Conservation (phyloP, 148 eudicot genomes). For the Amaranthus palmeri region DNA sequence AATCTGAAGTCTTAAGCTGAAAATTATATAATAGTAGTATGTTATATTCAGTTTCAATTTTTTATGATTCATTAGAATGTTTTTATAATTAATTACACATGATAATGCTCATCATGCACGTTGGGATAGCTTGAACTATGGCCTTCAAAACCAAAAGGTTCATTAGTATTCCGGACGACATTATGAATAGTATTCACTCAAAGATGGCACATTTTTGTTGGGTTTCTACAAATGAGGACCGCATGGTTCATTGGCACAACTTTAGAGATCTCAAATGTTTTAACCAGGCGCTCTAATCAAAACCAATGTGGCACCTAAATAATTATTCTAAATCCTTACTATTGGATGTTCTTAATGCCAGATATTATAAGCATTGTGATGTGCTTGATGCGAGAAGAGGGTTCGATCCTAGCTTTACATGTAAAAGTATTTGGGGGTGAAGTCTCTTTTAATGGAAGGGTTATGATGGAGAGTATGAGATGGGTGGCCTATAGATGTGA, state of each 20-base stretch:
- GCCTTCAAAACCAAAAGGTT: no score
- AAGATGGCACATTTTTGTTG: not conserved
- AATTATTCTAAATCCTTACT: no score
- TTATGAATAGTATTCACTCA: not conserved
- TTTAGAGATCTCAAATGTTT: not conserved
- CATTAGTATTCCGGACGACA: not conserved
- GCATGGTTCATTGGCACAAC: not conserved
- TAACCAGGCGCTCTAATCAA: not conserved
- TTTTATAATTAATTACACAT: no score
- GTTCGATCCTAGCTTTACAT: not conserved
- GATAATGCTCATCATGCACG: no score
- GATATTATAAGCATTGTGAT: not conserved
- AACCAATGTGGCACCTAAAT: not conserved
- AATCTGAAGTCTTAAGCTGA: no score
- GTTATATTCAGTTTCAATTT: no score
- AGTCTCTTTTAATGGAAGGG: not conserved
- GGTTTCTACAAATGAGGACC: not conserved
- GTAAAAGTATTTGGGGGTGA: not conserved
- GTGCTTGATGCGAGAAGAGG: not conserved
- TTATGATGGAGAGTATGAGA: not conserved
- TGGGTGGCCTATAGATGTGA: not conserved
- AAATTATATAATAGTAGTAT: no score
- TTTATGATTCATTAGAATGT: no score
- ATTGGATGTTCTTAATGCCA: not conserved
- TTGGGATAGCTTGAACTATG: no score